Base-by-base conservation (phyloP, 1,139 yeast species). In the Cylindricascospora bacillispora region DNA sequence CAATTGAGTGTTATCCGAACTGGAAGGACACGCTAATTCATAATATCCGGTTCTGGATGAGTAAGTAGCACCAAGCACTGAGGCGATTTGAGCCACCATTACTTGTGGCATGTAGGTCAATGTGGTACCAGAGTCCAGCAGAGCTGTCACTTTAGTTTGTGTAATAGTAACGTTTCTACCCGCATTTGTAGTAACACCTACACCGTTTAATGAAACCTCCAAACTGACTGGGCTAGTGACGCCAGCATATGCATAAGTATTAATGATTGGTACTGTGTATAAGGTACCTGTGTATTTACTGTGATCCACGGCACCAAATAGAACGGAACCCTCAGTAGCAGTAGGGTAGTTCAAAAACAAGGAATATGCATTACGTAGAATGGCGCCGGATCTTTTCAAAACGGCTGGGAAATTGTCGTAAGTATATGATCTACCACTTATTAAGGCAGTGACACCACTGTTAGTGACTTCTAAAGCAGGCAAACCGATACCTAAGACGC, bases 41-140 rank as follows among this genome's bases (percentile, higher is more conserved):
- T 65, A 67, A 17, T 51, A 49, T 3, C 57, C 62, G 9, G 41
- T 34, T 2, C 40, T 27, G 5, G 35, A 22, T 25, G 56, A 51
- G 41, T 57, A 68, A 2, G 37, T 24, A 2, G 67, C 63, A 17
- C 61, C 59, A 4, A 66, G 31, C 1, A 43, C 31, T 1, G 34
- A 30, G 1, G 65, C 68, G 26, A 73, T 49, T 3, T 47, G 32
- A 3, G 44, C 40, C n/a, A 69, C 45, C 21, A 65, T 42, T 11
- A 40, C 46, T 2, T 44, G 29, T 18, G 80, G 76, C 6, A 73
- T 44, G 41, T 65, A 67, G 2, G 75, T 61, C 33, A 70, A 52
- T 4, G 85, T 69, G 7, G 82, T 68, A 30, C 85, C 85, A 2
- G 82, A 67, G 51, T 77, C 86, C 25, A 78, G 52, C 27, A 72